A percentile compares a stretch with the other conserved stretches of the same genome.
Evolutionary conservation across 2,329 filamentous ascomycete species (phyloP).

Genomic region (Clarireedia homoeocarpa): DNA sequence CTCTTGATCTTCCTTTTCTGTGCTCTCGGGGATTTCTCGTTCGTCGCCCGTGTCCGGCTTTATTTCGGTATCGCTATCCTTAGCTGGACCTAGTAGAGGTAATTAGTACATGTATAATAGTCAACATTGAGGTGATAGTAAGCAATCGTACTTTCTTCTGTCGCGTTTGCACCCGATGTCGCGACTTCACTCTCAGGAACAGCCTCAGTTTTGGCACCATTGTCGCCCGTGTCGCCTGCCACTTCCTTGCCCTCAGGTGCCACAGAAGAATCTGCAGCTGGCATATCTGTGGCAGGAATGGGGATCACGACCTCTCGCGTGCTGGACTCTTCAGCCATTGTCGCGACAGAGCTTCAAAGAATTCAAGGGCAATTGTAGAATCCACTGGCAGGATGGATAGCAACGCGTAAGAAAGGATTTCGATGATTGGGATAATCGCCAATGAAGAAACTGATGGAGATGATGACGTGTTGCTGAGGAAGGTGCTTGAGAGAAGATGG

Average conservation of each 20-base stretch:
- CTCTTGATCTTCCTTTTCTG: conserved; percentile 11
- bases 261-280: conserved; percentile 10
- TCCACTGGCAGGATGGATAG: conserved; percentile 4
- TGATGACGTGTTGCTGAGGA: conserved; percentile 16
- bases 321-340: conserved; percentile 25
- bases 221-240: conserved; percentile 16
- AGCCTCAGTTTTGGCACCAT: conserved; percentile 11
- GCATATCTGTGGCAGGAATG: conserved; percentile 13
- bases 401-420: conserved; percentile 18
- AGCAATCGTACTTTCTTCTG: conserved; percentile 18
- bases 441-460: conserved; percentile 14
- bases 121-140: conserved; percentile 6
- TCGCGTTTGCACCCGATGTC: conserved; percentile 16
- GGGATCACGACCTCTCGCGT: conserved; percentile 15
- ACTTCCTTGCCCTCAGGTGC: conserved; percentile 13
- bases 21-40: conserved; percentile 13
- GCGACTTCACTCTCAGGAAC: conserved; percentile 20
- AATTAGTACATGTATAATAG: conserved; percentile 17
- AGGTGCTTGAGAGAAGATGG: conserved; percentile 6
- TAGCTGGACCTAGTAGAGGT: conserved; percentile 16
- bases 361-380: conserved; percentile 8
- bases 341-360: conserved; percentile 18
- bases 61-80: conserved; percentile 7
- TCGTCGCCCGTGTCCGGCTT: conserved; percentile 16
- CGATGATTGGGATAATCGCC: conserved; percentile 11